A percentile compares a stretch with the other conserved stretches of the same genome.
Evolutionary conservation across 768 basidiomycete species (phyloP).

Genomic region (Boletus vermiculosoides): DNA sequence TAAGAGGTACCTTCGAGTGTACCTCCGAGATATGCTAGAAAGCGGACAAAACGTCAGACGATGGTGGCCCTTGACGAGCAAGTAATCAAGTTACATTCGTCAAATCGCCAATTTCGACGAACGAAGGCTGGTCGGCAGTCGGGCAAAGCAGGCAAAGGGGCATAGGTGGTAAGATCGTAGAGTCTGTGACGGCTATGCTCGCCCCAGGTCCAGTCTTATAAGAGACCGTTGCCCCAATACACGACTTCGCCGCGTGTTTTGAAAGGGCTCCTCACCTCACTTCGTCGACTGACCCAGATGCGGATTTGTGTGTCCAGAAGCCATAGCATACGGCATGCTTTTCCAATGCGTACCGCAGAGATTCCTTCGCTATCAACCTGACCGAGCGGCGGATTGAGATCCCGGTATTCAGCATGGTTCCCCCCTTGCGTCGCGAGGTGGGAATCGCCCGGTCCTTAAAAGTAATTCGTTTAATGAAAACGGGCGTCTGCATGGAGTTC

Average conservation of each 20-base stretch:
- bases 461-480: constrained; percentile 17
- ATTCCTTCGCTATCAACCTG: constrained; percentile 8
- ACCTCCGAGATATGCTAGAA: constrained; percentile 24
- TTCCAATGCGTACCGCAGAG: constrained; percentile 21
- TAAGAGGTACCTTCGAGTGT: constrained; percentile 12
- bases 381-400: constrained; percentile 1
- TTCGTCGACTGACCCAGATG: constrained; percentile 22
- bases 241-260: constrained; percentile 34
- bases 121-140: constrained; percentile 21
- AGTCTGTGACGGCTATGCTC: constrained; percentile 9
- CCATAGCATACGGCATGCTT: constrained; percentile 24
- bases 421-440: constrained; percentile 12
- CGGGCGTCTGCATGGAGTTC: constrained; percentile 5
- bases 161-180: constrained; percentile 23
- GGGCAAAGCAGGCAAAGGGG: constrained; percentile 27
- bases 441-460: constrained; percentile 23
- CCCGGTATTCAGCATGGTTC: neutral
- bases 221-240: constrained; percentile 31
- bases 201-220: constrained; percentile 27
- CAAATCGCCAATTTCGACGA: constrained; percentile 18
- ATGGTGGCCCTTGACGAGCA: neutral
- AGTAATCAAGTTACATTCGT: constrained; percentile 13
- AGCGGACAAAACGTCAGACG: constrained; percentile 5
- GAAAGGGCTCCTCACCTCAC: constrained; percentile 28
- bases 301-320: constrained; percentile 22